A percentile compares a stretch with the other conserved stretches of the same genome.
Conservation (phyloP, 1,284 basidiomycete species). For the Sporisorium sorghi region DNA sequence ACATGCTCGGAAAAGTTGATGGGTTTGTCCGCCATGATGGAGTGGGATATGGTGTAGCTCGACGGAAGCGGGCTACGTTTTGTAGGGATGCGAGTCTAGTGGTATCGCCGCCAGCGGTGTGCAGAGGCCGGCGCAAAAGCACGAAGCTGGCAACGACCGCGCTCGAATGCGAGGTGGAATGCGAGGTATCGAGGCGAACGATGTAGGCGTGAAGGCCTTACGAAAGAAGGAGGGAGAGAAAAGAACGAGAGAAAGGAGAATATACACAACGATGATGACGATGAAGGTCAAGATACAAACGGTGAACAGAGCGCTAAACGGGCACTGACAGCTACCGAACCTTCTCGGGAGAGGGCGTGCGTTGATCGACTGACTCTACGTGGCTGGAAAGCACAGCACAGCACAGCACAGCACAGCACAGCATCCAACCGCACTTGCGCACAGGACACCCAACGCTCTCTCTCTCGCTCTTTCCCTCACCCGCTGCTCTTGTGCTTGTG, state of each 20-base stretch:
- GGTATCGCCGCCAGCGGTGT: conserved; percentile 1
- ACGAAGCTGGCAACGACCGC: conserved; percentile 8
- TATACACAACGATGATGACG: conserved; percentile 36
- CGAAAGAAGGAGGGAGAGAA: background rate
- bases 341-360: conserved; percentile 1
- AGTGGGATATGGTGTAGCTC: conserved; percentile 8
- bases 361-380: conserved; percentile 1
- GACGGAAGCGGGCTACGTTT: conserved; percentile 18
- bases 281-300: background rate
- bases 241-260: conserved; percentile 19
- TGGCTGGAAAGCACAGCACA: conserved; percentile 5
- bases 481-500: background rate
- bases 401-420: conserved; percentile 15
- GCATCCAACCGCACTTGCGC: conserved; percentile 8
- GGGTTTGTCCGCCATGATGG: conserved; percentile 68
- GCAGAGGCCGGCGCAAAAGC: background rate
- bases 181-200: conserved; percentile 19
- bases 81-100: background rate
- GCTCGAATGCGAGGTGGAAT: conserved; percentile 12
- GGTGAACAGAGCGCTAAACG: background rate
- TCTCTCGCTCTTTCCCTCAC: background rate
- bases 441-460: conserved; percentile 20
- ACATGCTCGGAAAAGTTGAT: conserved; percentile 65
- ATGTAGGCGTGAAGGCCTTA: conserved; percentile 10
- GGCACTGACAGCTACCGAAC: conserved; percentile 1